phyloP scores from a whole-genome alignment of 208 protist species.

The Crithidia thermophila region DNA sequence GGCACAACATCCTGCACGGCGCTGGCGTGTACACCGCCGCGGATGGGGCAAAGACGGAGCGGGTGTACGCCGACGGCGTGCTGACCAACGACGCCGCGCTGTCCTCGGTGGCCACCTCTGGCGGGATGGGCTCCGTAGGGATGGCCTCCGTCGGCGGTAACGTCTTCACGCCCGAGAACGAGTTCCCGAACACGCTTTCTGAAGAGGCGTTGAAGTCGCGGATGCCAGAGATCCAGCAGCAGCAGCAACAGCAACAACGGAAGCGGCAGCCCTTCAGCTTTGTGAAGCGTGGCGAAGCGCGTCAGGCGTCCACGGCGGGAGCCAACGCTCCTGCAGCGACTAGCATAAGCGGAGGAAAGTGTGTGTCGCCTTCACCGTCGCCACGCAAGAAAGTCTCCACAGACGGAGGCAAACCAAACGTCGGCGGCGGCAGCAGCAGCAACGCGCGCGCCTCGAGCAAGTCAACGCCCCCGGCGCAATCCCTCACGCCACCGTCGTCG shows the following conservation, averaged over 20 bases:
- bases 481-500: not conserved
- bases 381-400: not conserved
- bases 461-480: not conserved
- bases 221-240: slow-evolving; percentile 16
- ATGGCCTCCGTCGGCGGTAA: slow-evolving; percentile 22
- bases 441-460: not conserved
- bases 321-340: not conserved
- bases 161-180: slow-evolving; percentile 70
- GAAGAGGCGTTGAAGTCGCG: slow-evolving; percentile 48
- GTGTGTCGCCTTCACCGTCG: not conserved
- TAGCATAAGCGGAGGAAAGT: not conserved
- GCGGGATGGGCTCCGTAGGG: not conserved
- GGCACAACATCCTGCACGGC: slow-evolving; percentile 79
- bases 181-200: slow-evolving; percentile 78
- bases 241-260: slow-evolving; percentile 22
- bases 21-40: slow-evolving; percentile 61
- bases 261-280: slow-evolving; percentile 48
- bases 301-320: slow-evolving; percentile 23
- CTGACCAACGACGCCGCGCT: slow-evolving; percentile 14
- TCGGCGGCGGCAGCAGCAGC: not conserved
- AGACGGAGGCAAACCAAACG: not conserved
- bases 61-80: slow-evolving; percentile 73
- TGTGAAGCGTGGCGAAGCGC: slow-evolving; percentile 46
- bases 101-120: not conserved
- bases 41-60: slow-evolving; percentile 42